Conservation (phyloP, 352 stramenopile species). For the Pythium dissimile region DNA sequence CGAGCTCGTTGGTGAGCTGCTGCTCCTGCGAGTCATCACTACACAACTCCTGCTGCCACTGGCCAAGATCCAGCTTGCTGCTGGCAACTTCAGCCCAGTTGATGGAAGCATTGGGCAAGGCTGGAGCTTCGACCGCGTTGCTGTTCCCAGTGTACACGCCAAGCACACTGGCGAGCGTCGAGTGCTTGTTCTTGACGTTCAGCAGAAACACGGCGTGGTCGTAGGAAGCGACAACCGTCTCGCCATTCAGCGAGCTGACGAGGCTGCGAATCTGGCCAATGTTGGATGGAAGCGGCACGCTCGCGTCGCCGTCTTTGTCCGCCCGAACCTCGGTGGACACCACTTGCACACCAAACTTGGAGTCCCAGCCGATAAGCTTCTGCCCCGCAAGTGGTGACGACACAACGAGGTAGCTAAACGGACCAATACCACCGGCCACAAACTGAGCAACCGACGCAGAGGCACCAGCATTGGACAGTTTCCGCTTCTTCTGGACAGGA, state of each 20-base stretch:
- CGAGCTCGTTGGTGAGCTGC: constrained; percentile 53
- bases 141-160: constrained; percentile 29
- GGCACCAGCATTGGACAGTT: constrained; percentile 32
- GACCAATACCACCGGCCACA: constrained; percentile 36
- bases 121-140: constrained; percentile 13
- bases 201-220: constrained; percentile 64
- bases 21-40: constrained; percentile 43
- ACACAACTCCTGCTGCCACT: constrained; percentile 51
- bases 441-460: constrained; percentile 23
- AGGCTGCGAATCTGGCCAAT: constrained; percentile 48
- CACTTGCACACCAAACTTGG: constrained; percentile 72
- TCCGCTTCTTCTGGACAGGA: constrained; percentile 60
- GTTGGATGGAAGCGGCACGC: constrained; percentile 13
- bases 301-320: constrained; percentile 24
- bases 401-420: constrained; percentile 58
- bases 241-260: constrained; percentile 46
- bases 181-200: constrained; percentile 68
- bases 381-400: constrained; percentile 29
- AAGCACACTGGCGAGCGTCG: constrained; percentile 66
- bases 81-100: constrained; percentile 41
- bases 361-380: constrained; percentile 59
- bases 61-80: constrained; percentile 27
- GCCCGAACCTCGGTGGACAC: constrained; percentile 42
- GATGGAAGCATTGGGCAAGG: constrained; percentile 40
- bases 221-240: constrained; percentile 57